phyloP scores from a whole-genome alignment of 2,329 filamentous ascomycete genomes.

The Aspergillus sp. region DNA sequence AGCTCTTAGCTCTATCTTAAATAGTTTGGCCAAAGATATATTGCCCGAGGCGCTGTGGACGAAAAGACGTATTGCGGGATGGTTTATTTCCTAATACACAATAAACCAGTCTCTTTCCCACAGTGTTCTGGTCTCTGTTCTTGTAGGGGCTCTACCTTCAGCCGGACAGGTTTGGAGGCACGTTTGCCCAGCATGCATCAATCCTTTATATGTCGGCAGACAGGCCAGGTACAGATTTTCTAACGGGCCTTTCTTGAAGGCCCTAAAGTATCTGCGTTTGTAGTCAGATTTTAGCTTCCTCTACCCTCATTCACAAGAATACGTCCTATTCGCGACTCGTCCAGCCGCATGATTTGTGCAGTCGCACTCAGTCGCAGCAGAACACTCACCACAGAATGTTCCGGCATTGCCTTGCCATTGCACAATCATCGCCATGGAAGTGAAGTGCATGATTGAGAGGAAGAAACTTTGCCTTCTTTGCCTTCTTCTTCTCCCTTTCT shows the following conservation, averaged over 20 bases:
- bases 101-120: background rate
- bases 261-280: too few relatives aligned
- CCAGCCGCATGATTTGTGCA: background rate
- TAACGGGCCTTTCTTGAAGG: background rate
- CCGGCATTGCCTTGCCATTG: too few relatives aligned
- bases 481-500: background rate
- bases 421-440: background rate
- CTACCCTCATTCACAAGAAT: background rate
- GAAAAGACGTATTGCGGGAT: background rate
- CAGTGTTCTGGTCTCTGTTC: background rate
- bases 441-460: background rate
- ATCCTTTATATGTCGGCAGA: background rate
- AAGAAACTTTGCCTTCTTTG: background rate
- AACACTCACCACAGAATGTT: background rate
- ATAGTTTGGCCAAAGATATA: background rate
- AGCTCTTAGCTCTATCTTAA: background rate
- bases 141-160: background rate
- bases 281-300: background rate
- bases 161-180: background rate
- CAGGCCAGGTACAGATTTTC: background rate
- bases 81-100: background rate
- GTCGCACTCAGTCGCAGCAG: background rate
- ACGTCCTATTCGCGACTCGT: background rate
- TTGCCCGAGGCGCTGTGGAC: too few relatives aligned
- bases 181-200: background rate